Conservation (phyloP, 352 stramenopile genomes). For the Phytophthora palmivora region DNA sequence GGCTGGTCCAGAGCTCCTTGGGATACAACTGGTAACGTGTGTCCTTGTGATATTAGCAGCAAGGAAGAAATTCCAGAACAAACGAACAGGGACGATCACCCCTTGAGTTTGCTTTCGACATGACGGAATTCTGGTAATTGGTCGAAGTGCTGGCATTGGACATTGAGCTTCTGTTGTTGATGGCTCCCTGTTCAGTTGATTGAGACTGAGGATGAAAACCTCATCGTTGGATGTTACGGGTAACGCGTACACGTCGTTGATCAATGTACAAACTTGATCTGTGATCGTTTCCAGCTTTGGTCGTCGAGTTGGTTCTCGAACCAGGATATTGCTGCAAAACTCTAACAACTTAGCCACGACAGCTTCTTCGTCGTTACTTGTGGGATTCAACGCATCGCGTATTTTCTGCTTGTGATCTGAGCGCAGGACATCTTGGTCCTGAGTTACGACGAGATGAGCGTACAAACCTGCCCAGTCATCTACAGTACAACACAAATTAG, state of each 20-base stretch:
- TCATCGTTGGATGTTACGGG: conserved; percentile 34
- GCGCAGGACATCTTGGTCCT: conserved; percentile 43
- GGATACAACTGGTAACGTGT: conserved; percentile 14
- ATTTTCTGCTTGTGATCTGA: conserved; percentile 55
- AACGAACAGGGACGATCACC: conserved; percentile 25
- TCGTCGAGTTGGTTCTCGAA: conserved; percentile 29
- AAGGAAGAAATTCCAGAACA: conserved; percentile 73
- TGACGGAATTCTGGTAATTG: conserved; percentile 1
- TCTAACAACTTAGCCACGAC: conserved; percentile 34
- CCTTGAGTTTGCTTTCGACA: conserved; percentile 9
- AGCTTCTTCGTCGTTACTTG: conserved; percentile 37
- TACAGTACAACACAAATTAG: conserved; percentile 29
- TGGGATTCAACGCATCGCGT: conserved; percentile 34
- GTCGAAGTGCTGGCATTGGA: background rate
- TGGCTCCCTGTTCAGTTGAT: background rate
- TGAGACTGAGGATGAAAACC: conserved; percentile 18
- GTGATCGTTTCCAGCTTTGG: conserved; percentile 34
- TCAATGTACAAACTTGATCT: conserved; percentile 26
- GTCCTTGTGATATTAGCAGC: conserved; percentile 14
- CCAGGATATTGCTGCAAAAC: conserved; percentile 46
- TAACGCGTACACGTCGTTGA: conserved; percentile 39
- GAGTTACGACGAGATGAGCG: conserved; percentile 55
- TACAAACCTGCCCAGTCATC: conserved; percentile 74
- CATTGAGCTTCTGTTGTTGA: background rate
- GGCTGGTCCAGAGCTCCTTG: conserved; percentile 14